A percentile compares a stretch with the other conserved stretches of the same genome.
phyloP scores from a whole-genome alignment of 352 stramenopile genomes.

The Globisporangium perplexum region DNA sequence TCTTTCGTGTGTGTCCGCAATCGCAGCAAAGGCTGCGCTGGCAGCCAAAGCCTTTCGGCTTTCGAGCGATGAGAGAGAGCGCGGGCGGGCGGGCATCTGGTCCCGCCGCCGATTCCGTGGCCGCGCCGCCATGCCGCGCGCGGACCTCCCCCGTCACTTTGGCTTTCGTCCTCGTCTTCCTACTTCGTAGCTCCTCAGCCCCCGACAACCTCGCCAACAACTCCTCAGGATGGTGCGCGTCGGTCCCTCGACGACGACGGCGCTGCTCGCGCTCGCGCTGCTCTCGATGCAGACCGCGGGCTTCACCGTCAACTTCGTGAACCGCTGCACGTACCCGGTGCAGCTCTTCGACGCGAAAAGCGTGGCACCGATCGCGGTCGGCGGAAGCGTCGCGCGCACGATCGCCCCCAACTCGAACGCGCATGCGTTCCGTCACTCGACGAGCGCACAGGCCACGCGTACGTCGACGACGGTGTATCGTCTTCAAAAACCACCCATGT shows the following conservation, averaged over 20 bases:
- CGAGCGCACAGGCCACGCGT: conserved; percentile 41
- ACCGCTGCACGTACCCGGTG: conserved; percentile 38
- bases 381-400: conserved; percentile 22
- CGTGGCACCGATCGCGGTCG: conserved; percentile 26
- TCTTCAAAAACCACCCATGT: not conserved
- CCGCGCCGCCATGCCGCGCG: not conserved
- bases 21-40: not conserved
- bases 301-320: conserved; percentile 41
- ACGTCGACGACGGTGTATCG: conserved; percentile 8
- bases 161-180: conserved; percentile 2
- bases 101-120: not conserved
- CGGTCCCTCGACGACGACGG: conserved; percentile 1
- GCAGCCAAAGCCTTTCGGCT: too few species aligned
- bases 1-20: not conserved
- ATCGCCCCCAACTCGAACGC: conserved; percentile 27
- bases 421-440: conserved; percentile 45
- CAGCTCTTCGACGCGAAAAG: conserved; percentile 41
- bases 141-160: not conserved
- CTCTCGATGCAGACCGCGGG: conserved; percentile 23
- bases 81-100: not conserved
- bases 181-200: not conserved
- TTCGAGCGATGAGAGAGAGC: not conserved
- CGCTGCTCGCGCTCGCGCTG: conserved; percentile 16
- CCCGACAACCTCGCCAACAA: not conserved
- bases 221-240: conserved; percentile 22